Conservation (phyloP, 257 asterid genomes). For the Rubia yunnanensis region DNA sequence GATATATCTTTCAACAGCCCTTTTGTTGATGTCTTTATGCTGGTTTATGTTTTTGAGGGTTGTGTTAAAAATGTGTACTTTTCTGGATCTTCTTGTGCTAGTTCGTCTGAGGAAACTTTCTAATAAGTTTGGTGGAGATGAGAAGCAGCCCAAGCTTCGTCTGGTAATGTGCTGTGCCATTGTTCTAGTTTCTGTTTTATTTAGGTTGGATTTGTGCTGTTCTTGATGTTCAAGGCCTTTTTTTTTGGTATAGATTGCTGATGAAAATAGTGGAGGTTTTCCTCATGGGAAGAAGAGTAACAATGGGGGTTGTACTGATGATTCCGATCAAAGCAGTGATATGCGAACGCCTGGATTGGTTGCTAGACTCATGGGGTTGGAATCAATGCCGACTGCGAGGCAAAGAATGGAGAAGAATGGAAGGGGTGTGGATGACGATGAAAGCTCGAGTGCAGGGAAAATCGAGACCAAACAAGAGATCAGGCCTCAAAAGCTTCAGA, state of each 20-base stretch:
- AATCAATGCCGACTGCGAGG: conserved; percentile 61
- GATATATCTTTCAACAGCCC: too few relatives aligned
- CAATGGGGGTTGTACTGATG: conserved; percentile 23
- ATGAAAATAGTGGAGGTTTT: conserved; percentile 91
- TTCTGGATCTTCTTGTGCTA: conserved; percentile 24
- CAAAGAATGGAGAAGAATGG: conserved; percentile 38
- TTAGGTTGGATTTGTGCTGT: not conserved
- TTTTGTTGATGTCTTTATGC: not conserved
- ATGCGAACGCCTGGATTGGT: conserved; percentile 68
- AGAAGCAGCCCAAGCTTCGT: conserved; percentile 74
- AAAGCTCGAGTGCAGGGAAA: conserved; percentile 27
- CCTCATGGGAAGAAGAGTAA: conserved; percentile 35
- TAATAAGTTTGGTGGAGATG: conserved; percentile 71
- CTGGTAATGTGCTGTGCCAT: conserved; percentile 43
- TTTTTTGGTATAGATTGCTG: conserved; percentile 60
- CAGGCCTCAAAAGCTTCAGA: conserved; percentile 88
- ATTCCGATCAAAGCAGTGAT: conserved; percentile 34
- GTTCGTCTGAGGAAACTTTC: conserved; percentile 65
- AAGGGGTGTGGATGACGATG: conserved; percentile 13
- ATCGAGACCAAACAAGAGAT: conserved; percentile 44
- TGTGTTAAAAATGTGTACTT: not conserved
- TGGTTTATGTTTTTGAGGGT: not conserved
- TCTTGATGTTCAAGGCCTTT: conserved; percentile 5
- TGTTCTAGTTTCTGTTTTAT: not conserved
- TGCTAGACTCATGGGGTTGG: conserved; percentile 97